Base-by-base conservation (phyloP, 805 yeast genomes). In the Hanseniaspora thailandica region DNA sequence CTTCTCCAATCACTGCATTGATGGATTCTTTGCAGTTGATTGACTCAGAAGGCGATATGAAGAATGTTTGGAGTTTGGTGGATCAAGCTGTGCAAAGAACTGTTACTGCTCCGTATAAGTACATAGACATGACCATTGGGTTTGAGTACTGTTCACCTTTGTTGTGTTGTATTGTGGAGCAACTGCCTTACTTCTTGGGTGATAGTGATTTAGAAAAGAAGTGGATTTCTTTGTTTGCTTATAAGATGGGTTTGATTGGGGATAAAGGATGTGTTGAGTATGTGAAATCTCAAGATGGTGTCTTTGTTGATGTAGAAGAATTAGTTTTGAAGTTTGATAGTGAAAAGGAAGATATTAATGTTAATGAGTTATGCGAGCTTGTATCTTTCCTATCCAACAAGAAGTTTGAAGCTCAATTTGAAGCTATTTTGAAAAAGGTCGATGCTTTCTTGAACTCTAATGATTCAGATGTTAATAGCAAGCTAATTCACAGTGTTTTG, bases 51-150 rank as follows among this genome's bases (percentile, higher is more conserved):
- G 22, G 20, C 1, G 48, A 46, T 5, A 31, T 63, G 28, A 61
- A 59, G 1, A 68, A 69, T 36, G 62, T 87, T 2, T 82, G 86
- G 82, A 69, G 69, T 10, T 64, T 86, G 30, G 57, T 90, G 6
- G 96, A 90, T 62, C 93, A 89, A 63, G 70, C 86, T 0, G 73
- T 87, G 30, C 72, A 86, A 1, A 75, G 96, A 57, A 74, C 82
- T 56, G 75, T 82, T 35, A 75, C 77, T 57, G 67, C 87, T 0
- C 97, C 97, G 0, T 93, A 84, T 68, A 87, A 85, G 62, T 90
- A 88, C 60, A 75, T 86, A 51, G 97, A 90, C 62, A 57, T 65
- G 50, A 72, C 78, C 2, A 66, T 63, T 28, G 54, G 57, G 0
- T 60, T 61, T n/a, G 55, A 59, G 0, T 59, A 62, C 28, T 60